Base-by-base conservation (phyloP, 371 early-diverging fungal species). In the Apophysomyces trapeziformis region DNA sequence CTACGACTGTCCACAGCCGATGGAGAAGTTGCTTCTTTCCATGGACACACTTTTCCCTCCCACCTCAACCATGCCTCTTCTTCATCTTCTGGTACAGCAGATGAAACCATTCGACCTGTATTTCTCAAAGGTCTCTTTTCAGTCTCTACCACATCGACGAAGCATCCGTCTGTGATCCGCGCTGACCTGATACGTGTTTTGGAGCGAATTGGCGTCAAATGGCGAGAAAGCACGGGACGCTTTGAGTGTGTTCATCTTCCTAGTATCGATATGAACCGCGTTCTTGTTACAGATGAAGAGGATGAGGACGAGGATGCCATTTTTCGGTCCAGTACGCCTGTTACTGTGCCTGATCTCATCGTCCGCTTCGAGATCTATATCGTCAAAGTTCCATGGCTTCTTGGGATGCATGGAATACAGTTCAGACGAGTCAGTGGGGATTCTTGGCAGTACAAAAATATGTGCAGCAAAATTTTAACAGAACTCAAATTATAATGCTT, bases 81-180 rank as follows among this genome's bases (percentile, higher is more conserved):
- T n/a, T 58, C 68, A 1, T 37, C 8, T 35, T 13, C 63, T 57
- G 83, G 83, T 14, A 82, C 81, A 8, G 90, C 90, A 0, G 93
- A 93, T 70, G 82, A 90, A 57, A 70, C 79, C 56, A 87, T 91
- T 54, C 83, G 86, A 58, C 87, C 90, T 1, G 90, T 94, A 3
- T 87, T 85, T 66, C 74, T 94, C 13, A 91, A 91, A 72, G 92
- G 92, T 0, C 72, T 94, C 1, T 91, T 94, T 63, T 89, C 90
- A 0, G 92, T 92, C 12, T 75, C 87, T 2, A 93, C 92, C 3
- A 93, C 94, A 0, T 87, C 92, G 4, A 90, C 91, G 7, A 86
- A 89, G 16, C 85, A 86, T 21, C 92, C 93, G 0, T 69, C 88
- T 0, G 86, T 80, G n/a, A 93, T 94, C 32, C 89, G 92, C 16